A percentile compares a stretch with the other conserved stretches of the same genome.
phyloP scores from a whole-genome alignment of 2,329 filamentous ascomycete genomes.

The Arthroderma sp. region DNA sequence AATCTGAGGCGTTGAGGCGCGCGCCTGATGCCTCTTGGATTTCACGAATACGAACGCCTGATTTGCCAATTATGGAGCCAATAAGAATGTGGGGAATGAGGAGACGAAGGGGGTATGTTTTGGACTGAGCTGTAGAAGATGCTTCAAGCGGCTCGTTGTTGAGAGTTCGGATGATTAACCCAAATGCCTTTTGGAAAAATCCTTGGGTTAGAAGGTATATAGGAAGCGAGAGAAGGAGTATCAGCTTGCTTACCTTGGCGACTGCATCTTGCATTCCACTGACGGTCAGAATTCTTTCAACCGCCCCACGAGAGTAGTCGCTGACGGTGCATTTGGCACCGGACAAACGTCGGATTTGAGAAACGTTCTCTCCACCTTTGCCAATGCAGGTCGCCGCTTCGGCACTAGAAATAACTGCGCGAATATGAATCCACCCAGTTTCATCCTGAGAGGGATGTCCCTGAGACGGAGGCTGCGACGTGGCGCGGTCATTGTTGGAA shows the following conservation, averaged over 20 bases:
- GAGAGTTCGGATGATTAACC: slow-evolving; percentile 90
- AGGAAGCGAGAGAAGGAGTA: slow-evolving; percentile 1
- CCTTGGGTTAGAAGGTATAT: slow-evolving; percentile 6
- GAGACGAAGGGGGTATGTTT: slow-evolving; percentile 91
- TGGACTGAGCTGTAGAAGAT: slow-evolving; percentile 82
- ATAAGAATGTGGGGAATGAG: slow-evolving; percentile 95
- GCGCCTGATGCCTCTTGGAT: slow-evolving; percentile 97
- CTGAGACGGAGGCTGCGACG: slow-evolving; percentile 25
- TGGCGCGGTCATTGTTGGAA: slow-evolving; percentile 39
- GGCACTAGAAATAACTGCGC: slow-evolving; percentile 90
- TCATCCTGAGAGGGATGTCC: slow-evolving; percentile 58
- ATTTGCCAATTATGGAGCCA: slow-evolving; percentile 96
- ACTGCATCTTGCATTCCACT: slow-evolving; percentile 93
- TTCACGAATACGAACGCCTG: slow-evolving; percentile 87
- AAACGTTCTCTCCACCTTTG: slow-evolving; percentile 97
- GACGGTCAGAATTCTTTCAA: slow-evolving; percentile 94
- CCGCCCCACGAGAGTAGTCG: slow-evolving; percentile 92
- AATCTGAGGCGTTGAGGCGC: slow-evolving; percentile 89
- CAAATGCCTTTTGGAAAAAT: slow-evolving; percentile 57
- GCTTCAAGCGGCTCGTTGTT: slow-evolving; percentile 91
- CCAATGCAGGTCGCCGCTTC: slow-evolving; percentile 97
- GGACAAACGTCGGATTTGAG: slow-evolving; percentile 86
- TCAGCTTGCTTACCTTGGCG: slow-evolving; percentile 58
- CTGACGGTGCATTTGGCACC: slow-evolving; percentile 98
- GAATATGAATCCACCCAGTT: slow-evolving; percentile 90